These are phyloP conservation scores for Cyclotella baltica DNA, from an alignment of 108 stramenopile species.

Conservation along the genomic window DNA sequence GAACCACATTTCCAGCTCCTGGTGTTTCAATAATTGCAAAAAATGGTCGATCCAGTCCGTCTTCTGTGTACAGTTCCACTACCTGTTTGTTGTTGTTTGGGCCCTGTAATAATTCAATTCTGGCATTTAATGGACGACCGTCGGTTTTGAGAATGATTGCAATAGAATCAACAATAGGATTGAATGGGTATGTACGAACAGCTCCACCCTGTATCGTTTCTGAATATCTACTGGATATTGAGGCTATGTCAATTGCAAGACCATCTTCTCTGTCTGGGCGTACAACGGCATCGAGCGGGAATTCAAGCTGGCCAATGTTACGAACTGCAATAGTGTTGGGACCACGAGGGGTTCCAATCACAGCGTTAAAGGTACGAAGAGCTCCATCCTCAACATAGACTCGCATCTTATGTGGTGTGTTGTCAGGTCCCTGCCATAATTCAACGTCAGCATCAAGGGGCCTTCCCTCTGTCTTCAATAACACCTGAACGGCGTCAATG, in stretches of 20 bases:
- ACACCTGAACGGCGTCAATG: slow-evolving; percentile 70
- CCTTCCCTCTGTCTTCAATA: slow-evolving; percentile 83
- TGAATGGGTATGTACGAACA: slow-evolving; percentile 74
- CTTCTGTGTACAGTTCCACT: slow-evolving; percentile 84
- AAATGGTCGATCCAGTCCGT: slow-evolving; percentile 85
- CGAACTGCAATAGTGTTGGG: slow-evolving; percentile 81
- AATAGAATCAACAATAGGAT: slow-evolving; percentile 73
- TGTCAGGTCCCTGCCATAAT: slow-evolving; percentile 83
- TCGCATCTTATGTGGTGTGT: slow-evolving; percentile 82
- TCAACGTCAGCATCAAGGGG: slow-evolving; percentile 83
- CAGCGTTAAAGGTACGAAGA: slow-evolving; percentile 75
- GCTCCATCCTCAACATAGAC: slow-evolving; percentile 84
- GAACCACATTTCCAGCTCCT: slow-evolving; percentile 80
- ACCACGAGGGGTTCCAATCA: slow-evolving; percentile 77
- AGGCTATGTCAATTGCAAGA: slow-evolving; percentile 53
- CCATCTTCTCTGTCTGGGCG: slow-evolving; percentile 62
- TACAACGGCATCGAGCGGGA: slow-evolving; percentile 75
- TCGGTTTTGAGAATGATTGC: slow-evolving; percentile 73
- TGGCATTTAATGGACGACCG: slow-evolving; percentile 82
- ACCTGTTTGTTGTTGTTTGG: slow-evolving; percentile 92
- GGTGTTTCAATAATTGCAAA: slow-evolving; percentile 81
- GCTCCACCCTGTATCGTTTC: slow-evolving; percentile 82
- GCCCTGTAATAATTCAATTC: slow-evolving; percentile 84
- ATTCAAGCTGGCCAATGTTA: slow-evolving; percentile 83
- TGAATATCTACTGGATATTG: slow-evolving; percentile 40